Base-by-base conservation (phyloP, 805 yeast genomes). In the Ogataea saltuana region DNA sequence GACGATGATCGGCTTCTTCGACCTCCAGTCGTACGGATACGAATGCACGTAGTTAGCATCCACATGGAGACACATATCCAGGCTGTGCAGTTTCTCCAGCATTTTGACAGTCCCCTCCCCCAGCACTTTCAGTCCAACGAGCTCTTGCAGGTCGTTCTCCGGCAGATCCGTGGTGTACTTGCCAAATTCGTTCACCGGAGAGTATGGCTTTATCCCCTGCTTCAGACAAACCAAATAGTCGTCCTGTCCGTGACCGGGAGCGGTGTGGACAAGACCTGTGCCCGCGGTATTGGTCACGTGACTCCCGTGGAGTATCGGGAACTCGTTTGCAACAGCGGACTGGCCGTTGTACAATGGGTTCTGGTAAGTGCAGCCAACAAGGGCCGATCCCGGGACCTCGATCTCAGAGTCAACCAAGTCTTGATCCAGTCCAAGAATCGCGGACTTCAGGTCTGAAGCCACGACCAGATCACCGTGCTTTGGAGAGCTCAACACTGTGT, bases 241-340 rank as follows among this genome's bases (percentile, higher is more conserved):
- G 53, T 93, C 99, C 55, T 81, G 78, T 56, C 99, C 99, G 61
- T 93, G 99, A 0, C 97, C 98, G 1, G 99, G 98, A 0, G 99
- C 98, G 16, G 88, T 85, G 60, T 93, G 99, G 1, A 93, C 99
- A 11, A 93, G 67, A 2, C 99, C 99, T 0, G 99, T 88, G 63
- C 99, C 99, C 0, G 93, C 80, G 1, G 75, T 53, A 44, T 77
- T 76, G 0, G 88, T 80, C 10, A 95, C 98, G 63, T 90, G 96
- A 41, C 75, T 78, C 4, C 93, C 97, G 44, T 79, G 82, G 3
- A 91, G 49, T 3, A 91, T 65, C 0, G 95, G 95, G 48, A 72
- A 76, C 3, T 43, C 48, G 2, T 45, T 50, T 0, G 46, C 29
- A 10, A 44, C 27, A 5, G 16, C 20, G 3, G 34, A 15, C 8